Conservation (phyloP, 345 rosid genomes). For the Citrus sinensis region DVS_A1.0 CM039166.1:23363001-23363500, state of each 20-base stretch:
- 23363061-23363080: not conserved
- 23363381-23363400: not conserved
- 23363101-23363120: conserved; percentile 51
- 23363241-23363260: conserved; percentile 16
- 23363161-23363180: conserved; percentile 6
- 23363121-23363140: conserved; percentile 13
- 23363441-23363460: not conserved
- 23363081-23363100: not conserved
- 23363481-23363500: not conserved
- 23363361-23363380: conserved; percentile 20
- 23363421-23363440: conserved; percentile 4
- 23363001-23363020: no score
- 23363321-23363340: not conserved
- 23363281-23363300: conserved; percentile 13
- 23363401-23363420: not conserved
- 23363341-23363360: not conserved
- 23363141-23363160: not conserved
- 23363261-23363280: conserved; percentile 1
- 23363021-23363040: not conserved
- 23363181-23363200: no score
- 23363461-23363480: not conserved
- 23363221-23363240: conserved; percentile 37
- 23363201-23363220: conserved; percentile 28
- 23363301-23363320: not conserved
- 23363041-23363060: not conserved